Evolutionary conservation across 176 grass and related monocot species (phyloP), one percentile per base, ranked within the genome.

Genomic region (Zoysia pacifica): DNA sequence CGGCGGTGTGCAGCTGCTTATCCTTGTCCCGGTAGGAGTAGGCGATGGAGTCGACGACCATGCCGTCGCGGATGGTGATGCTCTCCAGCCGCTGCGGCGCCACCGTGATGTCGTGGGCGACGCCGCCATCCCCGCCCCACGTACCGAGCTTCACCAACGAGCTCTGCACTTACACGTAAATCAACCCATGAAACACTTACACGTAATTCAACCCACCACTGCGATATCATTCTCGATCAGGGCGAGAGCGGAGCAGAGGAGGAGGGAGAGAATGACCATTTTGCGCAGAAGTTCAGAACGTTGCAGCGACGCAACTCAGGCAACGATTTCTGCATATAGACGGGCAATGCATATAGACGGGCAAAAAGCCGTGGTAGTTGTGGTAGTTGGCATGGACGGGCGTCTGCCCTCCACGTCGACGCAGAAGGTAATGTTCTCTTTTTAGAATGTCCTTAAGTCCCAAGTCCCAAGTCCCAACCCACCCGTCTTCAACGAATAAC

Each of bases 71-170:
- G 43, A 83, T 9, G 41, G 42, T n/a, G 15, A 83, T 47, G 63
- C 42, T 83, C 63, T 67, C 62, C 50, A 83, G 72, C 72, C 72
- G 72, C 62, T 9, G 72, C 63, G 72, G 81, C 81, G 72, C 81
- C 81, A 69, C 72, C 42, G 72, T 60, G 50, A 83, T n/a, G 81
- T 83, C 81, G 72, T 19, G 44, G 50, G 51, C 10, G 42, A 7
- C 11, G 3, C 81, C 81, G 51, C 20, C 50, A 16, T 69, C 35
- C 15, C 81, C 81, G 51, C 81, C 81, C 81, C 81, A 83, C 63
- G 72, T 19, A 42, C 81, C 81, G 7, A 83, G 15, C 81, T 83
- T 83, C 51, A 67, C 81, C 81, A 69, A 20, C n/a, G 72, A 56
- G 6, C 63, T 15, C 72, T 83, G 81, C 81, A 7, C 40, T 1